Evolutionary conservation across 2,329 filamentous ascomycete genomes (phyloP), one percentile per base, ranked within the genome.

Genomic region (Clonostachys byssicola): DNA sequence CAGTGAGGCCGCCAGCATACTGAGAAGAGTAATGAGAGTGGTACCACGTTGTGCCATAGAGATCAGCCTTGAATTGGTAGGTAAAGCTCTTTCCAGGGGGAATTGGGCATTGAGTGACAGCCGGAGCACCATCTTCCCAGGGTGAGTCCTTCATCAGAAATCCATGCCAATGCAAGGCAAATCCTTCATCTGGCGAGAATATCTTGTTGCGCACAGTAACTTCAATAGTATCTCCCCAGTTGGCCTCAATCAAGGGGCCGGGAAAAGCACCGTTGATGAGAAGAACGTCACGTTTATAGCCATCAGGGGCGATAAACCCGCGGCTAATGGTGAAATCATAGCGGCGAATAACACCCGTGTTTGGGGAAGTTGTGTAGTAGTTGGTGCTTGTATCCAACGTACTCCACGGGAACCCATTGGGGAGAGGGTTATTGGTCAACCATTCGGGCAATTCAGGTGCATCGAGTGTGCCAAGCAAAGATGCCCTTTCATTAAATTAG

Each of bases 131-230:
- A 48, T 81, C 77, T 51, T 81, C 72, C 66, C 77, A 73, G 2
- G 74, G 72, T 1, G 67, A 79, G 2, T 59, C 60, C 2, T 66
- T 65, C 51, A 78, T 75, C 2, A 74, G 63, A 47, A 80, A 71
- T 0, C 77, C 77, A 49, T 81, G 77, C 74, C 74, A 80, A 57
- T 80, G 77, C 5, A 80, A 61, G 4, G 70, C 56, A 0, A 71
- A 66, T 12, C 76, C 77, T 66, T 62, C 83, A 57, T 57, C 71
- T 52, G 42, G 67, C 2, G 60, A 63, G 51, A 54, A 78, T 13
- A 91, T 79, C 44, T 83, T 78, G 64, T 94, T 94, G 63, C 80
- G 75, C 47, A 92, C 76, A 33, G 81, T 83, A 40, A 89, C 79
- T 46, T 86, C 67, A 43, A 83, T 73, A 20, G 66, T 77, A 55